Percentiles rank a stretch among this genome's conserved stretches.
These are phyloP conservation scores for Thermoascus crustaceus DNA, from an alignment of 2,329 filamentous ascomycete species.

Conservation along the genomic window DNA sequence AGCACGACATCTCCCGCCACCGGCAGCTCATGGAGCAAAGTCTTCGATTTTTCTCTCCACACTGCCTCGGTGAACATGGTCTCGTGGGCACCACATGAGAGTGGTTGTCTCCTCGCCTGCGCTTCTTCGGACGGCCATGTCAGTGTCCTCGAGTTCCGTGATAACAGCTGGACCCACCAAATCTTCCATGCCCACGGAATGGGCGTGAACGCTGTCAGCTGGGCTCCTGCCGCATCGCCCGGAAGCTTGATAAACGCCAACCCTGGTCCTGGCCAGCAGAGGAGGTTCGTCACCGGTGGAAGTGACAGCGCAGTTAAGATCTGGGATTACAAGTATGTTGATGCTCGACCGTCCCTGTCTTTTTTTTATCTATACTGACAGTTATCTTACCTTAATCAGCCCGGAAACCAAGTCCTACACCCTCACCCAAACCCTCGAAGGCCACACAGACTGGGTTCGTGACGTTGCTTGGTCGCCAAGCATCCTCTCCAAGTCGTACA, in stretches of 20 bases:
- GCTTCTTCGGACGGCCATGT: constrained; percentile 91
- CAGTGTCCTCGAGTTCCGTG: constrained; percentile 91
- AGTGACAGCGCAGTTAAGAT: constrained; percentile 91
- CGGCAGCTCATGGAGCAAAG: constrained; percentile 64
- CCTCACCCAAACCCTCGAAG: constrained; percentile 52
- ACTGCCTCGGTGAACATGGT: constrained; percentile 96
- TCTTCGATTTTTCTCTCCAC: constrained; percentile 89
- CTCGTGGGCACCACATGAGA: constrained; percentile 94
- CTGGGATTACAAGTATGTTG: constrained; percentile 65
- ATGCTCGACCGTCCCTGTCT: constrained; percentile 6
- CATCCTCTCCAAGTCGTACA: constrained; percentile 90
- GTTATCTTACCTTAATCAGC: constrained; percentile 21
- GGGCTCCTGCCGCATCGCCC: constrained; percentile 78
- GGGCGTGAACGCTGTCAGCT: constrained; percentile 91
- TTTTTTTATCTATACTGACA: constrained; percentile 2
- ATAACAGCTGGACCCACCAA: constrained; percentile 83
- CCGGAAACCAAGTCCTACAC: constrained; percentile 46
- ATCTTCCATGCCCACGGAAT: constrained; percentile 88
- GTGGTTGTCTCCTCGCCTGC: constrained; percentile 87
- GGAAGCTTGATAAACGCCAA: constrained; percentile 75
- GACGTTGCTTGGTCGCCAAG: constrained; percentile 97
- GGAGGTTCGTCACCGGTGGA: constrained; percentile 88
- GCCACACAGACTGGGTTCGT: constrained; percentile 93
- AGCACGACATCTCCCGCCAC: constrained; percentile 29
- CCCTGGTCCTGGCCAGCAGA: constrained; percentile 54